phyloP scores from a whole-genome alignment of 768 basidiomycete species.

The Dendrothele bispora region DNA sequence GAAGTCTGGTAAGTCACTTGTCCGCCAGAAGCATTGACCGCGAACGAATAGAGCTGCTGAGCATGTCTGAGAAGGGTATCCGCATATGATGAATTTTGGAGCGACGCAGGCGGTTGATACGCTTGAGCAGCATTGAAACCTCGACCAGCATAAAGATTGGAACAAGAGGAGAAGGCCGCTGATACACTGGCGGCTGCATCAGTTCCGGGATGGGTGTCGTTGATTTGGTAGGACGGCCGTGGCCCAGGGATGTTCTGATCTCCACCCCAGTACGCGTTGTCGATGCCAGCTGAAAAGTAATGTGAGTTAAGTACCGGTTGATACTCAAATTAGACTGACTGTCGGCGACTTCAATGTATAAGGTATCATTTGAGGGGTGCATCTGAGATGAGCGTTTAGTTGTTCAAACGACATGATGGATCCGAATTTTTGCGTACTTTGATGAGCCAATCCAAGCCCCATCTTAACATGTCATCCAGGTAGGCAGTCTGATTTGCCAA shows the following conservation, averaged over 20 bases:
- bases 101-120: slow-evolving; percentile 59
- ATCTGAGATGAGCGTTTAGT: slow-evolving; percentile 61
- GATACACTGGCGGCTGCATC: slow-evolving; percentile 85
- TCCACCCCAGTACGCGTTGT: slow-evolving; percentile 88
- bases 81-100: slow-evolving; percentile 75
- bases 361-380: slow-evolving; percentile 68
- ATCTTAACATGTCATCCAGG: slow-evolving; percentile 87
- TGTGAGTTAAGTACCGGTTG: slow-evolving; percentile 4
- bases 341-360: slow-evolving; percentile 78
- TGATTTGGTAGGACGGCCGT: slow-evolving; percentile 78
- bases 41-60: slow-evolving; percentile 71
- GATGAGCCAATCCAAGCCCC: slow-evolving; percentile 91
- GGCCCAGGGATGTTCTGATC: slow-evolving; percentile 74
- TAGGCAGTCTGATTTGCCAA: slow-evolving; percentile 85
- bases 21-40: slow-evolving; percentile 63
- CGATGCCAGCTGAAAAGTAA: slow-evolving; percentile 46
- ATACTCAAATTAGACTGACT: slow-evolving; percentile 37
- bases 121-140: slow-evolving; percentile 44
- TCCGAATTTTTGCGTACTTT: no score
- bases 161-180: slow-evolving; percentile 86
- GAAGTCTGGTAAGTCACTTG: slow-evolving; percentile 67
- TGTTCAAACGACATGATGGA: no score
- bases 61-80: slow-evolving; percentile 72
- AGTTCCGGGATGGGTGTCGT: slow-evolving; percentile 80
- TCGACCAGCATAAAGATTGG: slow-evolving; percentile 72